Evolutionary conservation across 2,329 filamentous ascomycete genomes (phyloP), one percentile per base, ranked within the genome.

Genomic region (Fusarium beomiforme): DNA sequence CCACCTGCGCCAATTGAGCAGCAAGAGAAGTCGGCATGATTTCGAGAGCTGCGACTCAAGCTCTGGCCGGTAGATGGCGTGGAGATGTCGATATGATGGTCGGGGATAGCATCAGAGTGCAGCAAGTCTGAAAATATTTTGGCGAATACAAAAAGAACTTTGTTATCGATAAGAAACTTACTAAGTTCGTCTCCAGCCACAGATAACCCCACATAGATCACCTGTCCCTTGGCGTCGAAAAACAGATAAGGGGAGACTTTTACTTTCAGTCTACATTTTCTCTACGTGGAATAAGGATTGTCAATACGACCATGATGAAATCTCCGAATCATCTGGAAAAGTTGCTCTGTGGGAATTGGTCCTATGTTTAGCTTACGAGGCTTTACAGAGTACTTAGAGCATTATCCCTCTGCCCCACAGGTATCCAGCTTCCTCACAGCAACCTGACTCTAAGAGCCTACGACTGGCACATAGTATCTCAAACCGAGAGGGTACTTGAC

Each of bases 1-100:
- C 93, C 79, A 99, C 95, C 80, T 93, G 91, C 85, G 95, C 93
- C 85, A 99, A 86, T 88, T 99, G 97, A 85, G 93, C 91, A 83
- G 95, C 93, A 75, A 99, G 92, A 79, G 93, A 91, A 67, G 94
- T 93, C 76, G 91, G 87, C 94, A 97, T 97, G 71, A 68, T 76
- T 67, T 69, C 64, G 65, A 71, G 70, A 69, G 69, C 70, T 64
- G 67, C 51, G 65, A 67, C 70, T 75, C 69, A 68, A 69, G 76
- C 72, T 72, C 71, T 56, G 64, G 69, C 67, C 63, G 58, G 69
- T 66, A 62, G 71, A 69, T 66, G 73, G 73, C 59, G 64, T 67
- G 43, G 58, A 43, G 63, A 66, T 70, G 63, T 74, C 36, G 62
- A 73, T 63, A 58, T 53, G 36, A 65, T 68, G 59, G 63, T 75